Conservation (phyloP, 352 stramenopile genomes). For the Globisporangium okanoganense region DNA sequence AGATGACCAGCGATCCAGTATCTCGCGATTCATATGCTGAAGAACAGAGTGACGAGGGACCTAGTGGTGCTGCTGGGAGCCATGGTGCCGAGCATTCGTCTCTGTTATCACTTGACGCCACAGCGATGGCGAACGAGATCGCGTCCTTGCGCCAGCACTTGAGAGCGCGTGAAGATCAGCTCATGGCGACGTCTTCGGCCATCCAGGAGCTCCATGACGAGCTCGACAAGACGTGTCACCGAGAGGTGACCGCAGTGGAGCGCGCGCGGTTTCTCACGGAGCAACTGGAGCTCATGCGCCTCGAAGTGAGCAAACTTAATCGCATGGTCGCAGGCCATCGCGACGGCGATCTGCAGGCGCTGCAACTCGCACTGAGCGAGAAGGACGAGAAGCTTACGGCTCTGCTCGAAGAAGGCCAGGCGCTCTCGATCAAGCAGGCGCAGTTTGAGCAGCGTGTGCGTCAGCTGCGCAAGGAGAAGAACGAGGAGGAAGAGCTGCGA, state of each 20-base stretch:
- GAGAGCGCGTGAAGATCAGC: constrained; percentile 51
- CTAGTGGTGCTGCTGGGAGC: no score
- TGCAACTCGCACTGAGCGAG: constrained; percentile 62
- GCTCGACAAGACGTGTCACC: constrained; percentile 66
- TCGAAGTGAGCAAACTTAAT: constrained; percentile 57
- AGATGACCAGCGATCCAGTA: background rate
- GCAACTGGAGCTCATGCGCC: constrained; percentile 57
- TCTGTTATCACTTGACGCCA: background rate
- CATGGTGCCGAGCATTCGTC: no score
- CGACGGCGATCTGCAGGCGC: constrained; percentile 40
- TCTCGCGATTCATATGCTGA: no score
- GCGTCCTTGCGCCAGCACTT: constrained; percentile 35
- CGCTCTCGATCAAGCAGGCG: constrained; percentile 73
- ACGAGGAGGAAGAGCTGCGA: constrained; percentile 61
- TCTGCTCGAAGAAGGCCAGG: constrained; percentile 69
- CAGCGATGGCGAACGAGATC: constrained; percentile 12
- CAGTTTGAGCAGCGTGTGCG: constrained; percentile 70
- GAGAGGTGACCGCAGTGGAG: constrained; percentile 60
- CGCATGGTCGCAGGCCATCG: constrained; percentile 33
- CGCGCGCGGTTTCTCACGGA: constrained; percentile 55
- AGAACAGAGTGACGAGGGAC: no score
- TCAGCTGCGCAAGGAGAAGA: constrained; percentile 71
- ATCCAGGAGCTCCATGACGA: constrained; percentile 76
- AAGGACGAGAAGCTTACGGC: constrained; percentile 72
- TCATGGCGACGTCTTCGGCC: constrained; percentile 54